Evolutionary conservation across 257 asterid species (phyloP).

Genomic region (Solanum habrochaites): DNA sequence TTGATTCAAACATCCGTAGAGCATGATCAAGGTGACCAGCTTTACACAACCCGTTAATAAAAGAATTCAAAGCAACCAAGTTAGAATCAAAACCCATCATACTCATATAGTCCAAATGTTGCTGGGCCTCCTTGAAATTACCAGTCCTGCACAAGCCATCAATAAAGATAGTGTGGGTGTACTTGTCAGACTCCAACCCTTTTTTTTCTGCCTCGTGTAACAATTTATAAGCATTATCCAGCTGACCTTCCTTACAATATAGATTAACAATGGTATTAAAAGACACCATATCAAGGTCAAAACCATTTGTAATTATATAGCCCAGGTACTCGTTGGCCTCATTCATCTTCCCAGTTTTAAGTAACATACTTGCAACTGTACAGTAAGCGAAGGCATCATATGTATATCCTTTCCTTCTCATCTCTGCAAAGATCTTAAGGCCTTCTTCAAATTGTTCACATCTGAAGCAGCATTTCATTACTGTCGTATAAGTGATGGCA

Average conservation of each 20-base stretch:
- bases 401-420: constrained; percentile 73
- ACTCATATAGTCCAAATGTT: constrained; percentile 43
- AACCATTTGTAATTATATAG: constrained; percentile 60
- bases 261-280: constrained; percentile 65
- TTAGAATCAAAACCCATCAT: constrained; percentile 33
- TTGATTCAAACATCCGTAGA: constrained; percentile 38
- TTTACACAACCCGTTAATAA: constrained; percentile 57
- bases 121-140: constrained; percentile 36
- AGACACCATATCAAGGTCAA: constrained; percentile 61
- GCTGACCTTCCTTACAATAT: constrained; percentile 52
- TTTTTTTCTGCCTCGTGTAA: constrained; percentile 34
- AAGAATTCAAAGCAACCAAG: constrained; percentile 70
- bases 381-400: constrained; percentile 70
- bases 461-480: constrained; percentile 62
- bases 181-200: constrained; percentile 54
- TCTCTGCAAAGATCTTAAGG: constrained; percentile 48
- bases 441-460: constrained; percentile 41
- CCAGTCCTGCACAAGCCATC: constrained; percentile 75
- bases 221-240: constrained; percentile 45
- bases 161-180: constrained; percentile 71
- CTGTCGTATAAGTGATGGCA: constrained; percentile 76
- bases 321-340: constrained; percentile 43
- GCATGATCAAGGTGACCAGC: constrained; percentile 56
- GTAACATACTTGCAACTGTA: constrained; percentile 56
- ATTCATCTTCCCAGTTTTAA: constrained; percentile 36